Evolutionary conservation across 768 basidiomycete species (phyloP), one percentile per base, ranked within the genome.

Genomic region (Cytidiella melzeri): DNA sequence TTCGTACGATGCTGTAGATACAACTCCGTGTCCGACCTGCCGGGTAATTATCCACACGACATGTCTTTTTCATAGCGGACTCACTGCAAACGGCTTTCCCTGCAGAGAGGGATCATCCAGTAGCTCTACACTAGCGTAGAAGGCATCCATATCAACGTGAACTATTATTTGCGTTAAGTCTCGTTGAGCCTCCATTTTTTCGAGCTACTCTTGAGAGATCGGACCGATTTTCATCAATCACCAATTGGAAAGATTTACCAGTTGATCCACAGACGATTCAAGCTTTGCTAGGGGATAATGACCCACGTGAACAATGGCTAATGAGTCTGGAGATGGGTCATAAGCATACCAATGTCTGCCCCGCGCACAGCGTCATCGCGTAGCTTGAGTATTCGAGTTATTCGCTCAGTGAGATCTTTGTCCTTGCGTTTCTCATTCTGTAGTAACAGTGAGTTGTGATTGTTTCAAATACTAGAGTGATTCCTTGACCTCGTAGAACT

Each of bases 121-220:
- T 1, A 84, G 66, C 62, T 92, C 90, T 1, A 91, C 88, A 43
- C 75, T 87, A 10, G 88, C 87, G 55, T 77, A 93, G 68, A 95
- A 96, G 3, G 92, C 91, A 64, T 97, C 95, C 81, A 94, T 92
- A 61, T 99, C 96, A 25, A 96, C 83, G 61, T 98, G 93, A 4
- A 97, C 88, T 52, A 99, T 89, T 18, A 69, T 76, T 64, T 94
- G 89, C 2, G 77, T 76, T 24, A 97, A 68, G 63, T 97, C 92
- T 41, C 93, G 71, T 43, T 79, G 73, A 1, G 73, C 67, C 63
- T 95, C 92, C 3, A 95, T 71, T 52, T 87, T 81, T 18, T 70
- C 67, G 3, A 94, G 70, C 88, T 84, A 46, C 11, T 18, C 37
- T 23, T 49, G 34, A 34, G 51, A 41, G 23, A 47, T n/a, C n/a